Evolutionary conservation across 176 grass and related monocot genomes (phyloP).

Genomic region (Leersia perrieri): DNA sequence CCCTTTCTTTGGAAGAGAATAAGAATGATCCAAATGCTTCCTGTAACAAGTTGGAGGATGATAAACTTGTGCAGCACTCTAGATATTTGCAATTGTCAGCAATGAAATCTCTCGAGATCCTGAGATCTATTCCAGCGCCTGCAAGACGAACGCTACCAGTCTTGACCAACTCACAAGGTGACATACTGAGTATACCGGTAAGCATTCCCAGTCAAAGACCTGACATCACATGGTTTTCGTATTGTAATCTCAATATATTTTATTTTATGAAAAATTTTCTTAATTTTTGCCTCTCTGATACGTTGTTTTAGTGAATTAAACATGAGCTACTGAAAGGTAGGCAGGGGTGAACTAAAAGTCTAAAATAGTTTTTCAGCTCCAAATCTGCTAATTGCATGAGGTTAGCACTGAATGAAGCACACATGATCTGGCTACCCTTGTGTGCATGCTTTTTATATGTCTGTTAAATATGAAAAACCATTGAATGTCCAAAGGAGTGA

Average conservation of each 20-base stretch:
- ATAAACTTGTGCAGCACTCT: constrained; percentile 30
- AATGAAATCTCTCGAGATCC: constrained; percentile 46
- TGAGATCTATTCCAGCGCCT: constrained; percentile 79
- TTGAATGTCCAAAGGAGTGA: too few relatives aligned
- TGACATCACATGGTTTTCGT: not conserved
- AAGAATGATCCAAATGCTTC: constrained; percentile 3
- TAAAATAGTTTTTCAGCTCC: not conserved
- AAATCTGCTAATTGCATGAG: not conserved
- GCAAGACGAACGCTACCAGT: constrained; percentile 82
- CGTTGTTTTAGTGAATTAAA: not conserved
- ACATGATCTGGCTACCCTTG: not conserved
- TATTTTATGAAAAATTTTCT: constrained; percentile 2
- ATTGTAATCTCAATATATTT: constrained; percentile 14
- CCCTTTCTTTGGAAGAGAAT: constrained; percentile 22
- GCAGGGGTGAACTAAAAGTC: not conserved
- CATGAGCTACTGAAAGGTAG: not conserved
- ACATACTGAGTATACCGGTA: constrained; percentile 70
- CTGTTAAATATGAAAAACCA: not conserved
- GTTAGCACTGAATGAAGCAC: not conserved
- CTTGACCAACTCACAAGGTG: constrained; percentile 54
- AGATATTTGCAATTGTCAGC: constrained; percentile 63
- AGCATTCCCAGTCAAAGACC: constrained; percentile 25
- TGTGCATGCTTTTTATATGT: not conserved
- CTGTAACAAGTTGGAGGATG: constrained; percentile 17
- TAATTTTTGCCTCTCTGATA: not conserved